Evolutionary conservation across 352 stramenopile species (phyloP).

Genomic region (Aphanomyces euteiches): DNA sequence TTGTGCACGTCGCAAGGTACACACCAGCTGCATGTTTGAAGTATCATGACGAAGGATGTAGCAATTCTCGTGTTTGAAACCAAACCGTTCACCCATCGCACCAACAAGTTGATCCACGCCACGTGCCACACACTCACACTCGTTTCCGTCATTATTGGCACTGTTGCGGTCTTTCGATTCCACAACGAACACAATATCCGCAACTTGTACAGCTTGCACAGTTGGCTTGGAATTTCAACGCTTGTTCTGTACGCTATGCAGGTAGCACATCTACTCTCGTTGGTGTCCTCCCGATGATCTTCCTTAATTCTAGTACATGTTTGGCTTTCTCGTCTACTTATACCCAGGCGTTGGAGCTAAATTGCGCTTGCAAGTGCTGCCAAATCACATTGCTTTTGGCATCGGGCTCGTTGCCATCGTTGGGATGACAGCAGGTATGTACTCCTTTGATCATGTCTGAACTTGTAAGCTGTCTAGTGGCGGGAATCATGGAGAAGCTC

Average conservation of each 20-base stretch:
- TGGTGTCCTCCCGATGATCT: neutral
- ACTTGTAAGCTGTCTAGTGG: constrained; percentile 33
- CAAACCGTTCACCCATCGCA: constrained; percentile 15
- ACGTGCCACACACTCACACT: constrained; percentile 60
- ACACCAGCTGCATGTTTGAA: neutral
- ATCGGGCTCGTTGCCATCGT: constrained; percentile 62
- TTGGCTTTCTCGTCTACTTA: constrained; percentile 55
- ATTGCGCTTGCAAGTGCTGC: constrained; percentile 43
- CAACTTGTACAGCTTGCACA: constrained; percentile 86
- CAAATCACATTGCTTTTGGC: constrained; percentile 67
- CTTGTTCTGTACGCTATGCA: constrained; percentile 50
- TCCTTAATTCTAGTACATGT: constrained; percentile 32
- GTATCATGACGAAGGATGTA: constrained; percentile 4
- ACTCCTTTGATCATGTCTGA: neutral
- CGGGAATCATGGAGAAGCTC: constrained; percentile 76
- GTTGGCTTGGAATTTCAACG: constrained; percentile 71
- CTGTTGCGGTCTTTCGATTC: constrained; percentile 77
- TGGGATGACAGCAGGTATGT: constrained; percentile 51
- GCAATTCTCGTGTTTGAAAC: constrained; percentile 13
- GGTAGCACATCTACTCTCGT: constrained; percentile 33
- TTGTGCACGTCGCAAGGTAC: constrained; percentile 63
- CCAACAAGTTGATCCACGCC: constrained; percentile 58
- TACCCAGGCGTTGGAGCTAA: constrained; percentile 53
- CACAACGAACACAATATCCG: constrained; percentile 84
- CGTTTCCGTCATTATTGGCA: constrained; percentile 53